Percentiles rank a stretch among this genome's conserved stretches.
Evolutionary conservation across 495 filamentous ascomycete species (phyloP).

Genomic region (Penicillium lagena): DNA sequence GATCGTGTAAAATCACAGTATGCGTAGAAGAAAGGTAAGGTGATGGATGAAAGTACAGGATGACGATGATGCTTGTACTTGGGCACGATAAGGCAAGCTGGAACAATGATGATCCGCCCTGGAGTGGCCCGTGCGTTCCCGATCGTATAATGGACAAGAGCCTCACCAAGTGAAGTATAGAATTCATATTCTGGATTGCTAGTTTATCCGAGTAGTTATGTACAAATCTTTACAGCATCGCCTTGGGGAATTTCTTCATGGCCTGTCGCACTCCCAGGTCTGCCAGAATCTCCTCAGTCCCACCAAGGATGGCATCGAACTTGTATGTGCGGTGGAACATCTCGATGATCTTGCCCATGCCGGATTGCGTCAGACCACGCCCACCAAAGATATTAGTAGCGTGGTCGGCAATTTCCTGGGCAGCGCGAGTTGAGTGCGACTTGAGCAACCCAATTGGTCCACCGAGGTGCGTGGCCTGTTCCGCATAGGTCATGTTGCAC

Average conservation of each 20-base stretch:
- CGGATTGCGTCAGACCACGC: constrained; percentile 69
- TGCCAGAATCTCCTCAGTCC: constrained; percentile 76
- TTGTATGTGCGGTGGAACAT: constrained; percentile 81
- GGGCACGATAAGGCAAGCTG: no score
- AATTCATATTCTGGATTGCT: neutral
- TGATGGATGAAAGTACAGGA: no score
- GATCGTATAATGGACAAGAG: no score
- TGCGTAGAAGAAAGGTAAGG: no score
- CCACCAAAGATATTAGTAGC: constrained; percentile 85
- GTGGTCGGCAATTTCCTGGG: constrained; percentile 77
- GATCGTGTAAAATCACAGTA: no score
- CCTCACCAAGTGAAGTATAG: neutral
- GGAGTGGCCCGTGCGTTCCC: no score
- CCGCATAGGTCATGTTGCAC: constrained; percentile 73
- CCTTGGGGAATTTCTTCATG: constrained; percentile 75
- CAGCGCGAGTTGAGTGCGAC: constrained; percentile 65
- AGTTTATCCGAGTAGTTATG: neutral
- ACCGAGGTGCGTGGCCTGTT: constrained; percentile 69
- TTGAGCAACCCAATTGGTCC: constrained; percentile 83
- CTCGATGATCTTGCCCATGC: constrained; percentile 78
- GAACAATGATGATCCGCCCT: no score
- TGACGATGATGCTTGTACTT: no score
- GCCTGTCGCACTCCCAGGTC: constrained; percentile 81
- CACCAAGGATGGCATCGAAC: constrained; percentile 83
- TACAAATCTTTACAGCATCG: constrained; percentile 54